Percentiles rank a stretch among this genome's conserved stretches.
These are phyloP conservation scores for Corrigiola litoralis DNA, from an alignment of 179 eudicot species.

Conservation along the genomic window DNA sequence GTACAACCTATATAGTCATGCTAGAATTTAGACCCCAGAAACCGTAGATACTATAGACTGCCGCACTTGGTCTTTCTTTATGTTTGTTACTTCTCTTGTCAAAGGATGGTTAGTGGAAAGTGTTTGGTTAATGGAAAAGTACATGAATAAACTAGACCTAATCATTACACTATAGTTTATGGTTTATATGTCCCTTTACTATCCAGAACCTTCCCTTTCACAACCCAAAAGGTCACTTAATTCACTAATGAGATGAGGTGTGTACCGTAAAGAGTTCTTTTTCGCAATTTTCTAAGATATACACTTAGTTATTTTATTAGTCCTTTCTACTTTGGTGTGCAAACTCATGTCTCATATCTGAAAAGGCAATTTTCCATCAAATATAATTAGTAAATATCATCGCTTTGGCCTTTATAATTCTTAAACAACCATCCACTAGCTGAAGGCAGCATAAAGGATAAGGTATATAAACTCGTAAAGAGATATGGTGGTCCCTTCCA, in stretches of 20 bases:
- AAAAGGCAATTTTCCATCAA: not conserved
- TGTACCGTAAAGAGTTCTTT: not conserved
- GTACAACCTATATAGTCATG: no score
- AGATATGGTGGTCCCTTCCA: conserved; percentile 23
- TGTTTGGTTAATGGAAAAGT: no score
- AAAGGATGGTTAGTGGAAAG: no score
- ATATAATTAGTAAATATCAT: not conserved
- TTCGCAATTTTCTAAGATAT: no score
- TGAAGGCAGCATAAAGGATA: conserved; percentile 10
- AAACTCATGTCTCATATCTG: not conserved
- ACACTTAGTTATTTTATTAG: no score
- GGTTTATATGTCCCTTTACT: not conserved
- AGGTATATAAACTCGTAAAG: not conserved
- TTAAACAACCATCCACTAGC: not conserved
- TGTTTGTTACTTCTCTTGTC: no score
- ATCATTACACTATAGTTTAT: no score
- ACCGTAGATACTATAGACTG: no score
- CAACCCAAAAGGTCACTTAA: conserved; percentile 15
- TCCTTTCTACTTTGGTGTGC: not conserved
- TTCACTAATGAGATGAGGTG: conserved; percentile 1
- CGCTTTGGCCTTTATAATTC: not conserved
- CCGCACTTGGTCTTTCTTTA: no score
- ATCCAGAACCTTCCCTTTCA: not conserved
- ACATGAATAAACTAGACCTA: no score
- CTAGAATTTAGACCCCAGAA: no score